Conservation (phyloP, 1,284 basidiomycete genomes). For the Cerioporus squamosus region DNA sequence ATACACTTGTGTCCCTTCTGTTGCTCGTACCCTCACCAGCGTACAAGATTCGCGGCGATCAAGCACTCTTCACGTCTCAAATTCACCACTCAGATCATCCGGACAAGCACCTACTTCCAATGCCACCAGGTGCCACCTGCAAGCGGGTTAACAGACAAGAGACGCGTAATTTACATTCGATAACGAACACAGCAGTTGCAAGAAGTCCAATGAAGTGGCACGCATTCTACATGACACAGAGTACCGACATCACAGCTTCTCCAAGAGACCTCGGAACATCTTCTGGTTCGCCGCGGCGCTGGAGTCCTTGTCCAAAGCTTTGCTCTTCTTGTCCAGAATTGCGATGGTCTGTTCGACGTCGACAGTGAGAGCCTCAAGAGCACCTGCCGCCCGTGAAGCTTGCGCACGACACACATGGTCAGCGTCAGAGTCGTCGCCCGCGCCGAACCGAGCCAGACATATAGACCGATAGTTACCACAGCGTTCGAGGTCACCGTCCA, state of each 20-base stretch:
- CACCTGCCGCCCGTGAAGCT: conserved; percentile 42
- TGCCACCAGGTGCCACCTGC: too few species aligned
- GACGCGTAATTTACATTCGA: too few species aligned
- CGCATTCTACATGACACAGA: too few species aligned
- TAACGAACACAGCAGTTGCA: too few species aligned
- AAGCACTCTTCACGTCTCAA: too few species aligned
- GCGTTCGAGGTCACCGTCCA: conserved; percentile 45
- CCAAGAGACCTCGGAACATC: conserved; percentile 37
- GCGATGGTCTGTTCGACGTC: conserved; percentile 48
- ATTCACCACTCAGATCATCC: too few species aligned
- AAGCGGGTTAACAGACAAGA: too few species aligned
- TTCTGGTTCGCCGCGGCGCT: conserved; percentile 40
- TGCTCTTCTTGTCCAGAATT: conserved; percentile 48
- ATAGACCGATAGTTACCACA: conserved; percentile 42
- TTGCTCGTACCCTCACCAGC: too few species aligned
- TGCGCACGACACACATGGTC: neutral
- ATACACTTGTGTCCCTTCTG: too few species aligned
- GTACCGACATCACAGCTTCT: conserved; percentile 25
- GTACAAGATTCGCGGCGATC: too few species aligned
- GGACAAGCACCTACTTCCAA: too few species aligned
- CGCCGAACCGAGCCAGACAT: neutral
- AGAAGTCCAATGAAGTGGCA: too few species aligned
- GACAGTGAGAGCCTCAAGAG: conserved; percentile 44
- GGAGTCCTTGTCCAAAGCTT: conserved; percentile 46
- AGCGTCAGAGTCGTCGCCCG: neutral